phyloP scores from a whole-genome alignment of 2,329 filamentous ascomycete species.

The Pseudopithomyces maydicus region DNA sequence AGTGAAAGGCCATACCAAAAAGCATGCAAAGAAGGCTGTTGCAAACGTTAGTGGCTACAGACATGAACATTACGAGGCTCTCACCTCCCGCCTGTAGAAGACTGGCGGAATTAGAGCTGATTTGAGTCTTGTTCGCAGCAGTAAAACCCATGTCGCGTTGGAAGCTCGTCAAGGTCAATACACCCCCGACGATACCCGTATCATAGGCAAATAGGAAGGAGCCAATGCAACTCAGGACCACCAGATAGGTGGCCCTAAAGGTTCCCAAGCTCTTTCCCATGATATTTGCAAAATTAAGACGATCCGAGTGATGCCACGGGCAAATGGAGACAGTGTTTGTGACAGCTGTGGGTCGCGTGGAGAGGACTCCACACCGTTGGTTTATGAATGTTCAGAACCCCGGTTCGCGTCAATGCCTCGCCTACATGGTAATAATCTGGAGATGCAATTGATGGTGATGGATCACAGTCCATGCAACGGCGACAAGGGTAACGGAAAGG shows the following conservation, averaged over 20 bases:
- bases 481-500: not conserved
- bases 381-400: not conserved
- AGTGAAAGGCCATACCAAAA: slow-evolving; percentile 53
- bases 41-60: not conserved
- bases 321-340: not conserved
- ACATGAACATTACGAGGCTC: not conserved
- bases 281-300: not conserved
- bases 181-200: slow-evolving; percentile 51
- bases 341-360: not conserved
- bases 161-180: slow-evolving; percentile 48
- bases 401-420: not conserved
- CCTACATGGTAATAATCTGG: not conserved
- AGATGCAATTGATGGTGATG: too few species aligned
- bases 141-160: slow-evolving; percentile 45
- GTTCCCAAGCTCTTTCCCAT: slow-evolving; percentile 5
- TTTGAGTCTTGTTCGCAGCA: slow-evolving; percentile 32
- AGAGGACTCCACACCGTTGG: not conserved
- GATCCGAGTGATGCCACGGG: not conserved
- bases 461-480: too few species aligned
- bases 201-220: slow-evolving; percentile 53
- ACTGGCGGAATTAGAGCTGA: slow-evolving; percentile 50
- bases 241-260: slow-evolving; percentile 7
- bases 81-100: slow-evolving; percentile 50
- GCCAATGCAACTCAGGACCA: slow-evolving; percentile 12
- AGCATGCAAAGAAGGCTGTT: slow-evolving; percentile 51